Base-by-base conservation (phyloP, 257 asterid species). In the Penstemon newberryi region DNA sequence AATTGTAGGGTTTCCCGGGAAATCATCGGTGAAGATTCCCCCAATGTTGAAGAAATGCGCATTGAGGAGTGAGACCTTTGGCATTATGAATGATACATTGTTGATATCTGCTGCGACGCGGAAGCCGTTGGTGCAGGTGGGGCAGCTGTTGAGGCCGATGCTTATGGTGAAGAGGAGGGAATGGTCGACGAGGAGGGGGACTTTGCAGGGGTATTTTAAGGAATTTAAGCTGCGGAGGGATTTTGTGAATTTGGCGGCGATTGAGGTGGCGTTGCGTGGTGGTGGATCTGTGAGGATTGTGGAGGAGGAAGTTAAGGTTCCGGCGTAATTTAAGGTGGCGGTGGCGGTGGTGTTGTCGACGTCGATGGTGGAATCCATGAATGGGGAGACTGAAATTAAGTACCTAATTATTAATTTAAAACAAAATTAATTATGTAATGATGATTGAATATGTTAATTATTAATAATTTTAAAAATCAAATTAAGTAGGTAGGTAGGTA, bases 1-100 rank as follows among this genome's bases (percentile, higher is more conserved):
- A 5, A 6, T 18, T 0, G 81, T 50, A 25, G 90, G 95, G 3
- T 40, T n/a, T 36, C 45, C 51, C 3, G 90, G 94, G 66, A 86
- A 89, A 53, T 85, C 81, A 3, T 81, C 58, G 6, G 86, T 77
- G 70, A 36, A 89, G 0, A 86, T 70, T 0, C 79, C 81, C 33
- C 33, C 33, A 25, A 74, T 59, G 52, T 84, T 82, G 58, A 78
- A 84, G 82, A 73, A 86, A 68, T 87, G 89, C 12, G 88, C 87
- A 56, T 77, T 55, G 10, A 82, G 81, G 41, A 87, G 86, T 5
- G 90, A 78, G 8, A 78, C 25, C 2, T 36, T 8, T 0, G 94
- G 94, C 88, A 82, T 75, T 11, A 70, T 67, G 73, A 87, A 87
- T 12, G 84, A 80, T 50, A 84, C 76, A 39, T 87, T 87, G 73